Percentiles rank a stretch among this genome's conserved stretches.
phyloP scores from a whole-genome alignment of 192 early-diverging fungal species.

The Piromyces finnis region DNA sequence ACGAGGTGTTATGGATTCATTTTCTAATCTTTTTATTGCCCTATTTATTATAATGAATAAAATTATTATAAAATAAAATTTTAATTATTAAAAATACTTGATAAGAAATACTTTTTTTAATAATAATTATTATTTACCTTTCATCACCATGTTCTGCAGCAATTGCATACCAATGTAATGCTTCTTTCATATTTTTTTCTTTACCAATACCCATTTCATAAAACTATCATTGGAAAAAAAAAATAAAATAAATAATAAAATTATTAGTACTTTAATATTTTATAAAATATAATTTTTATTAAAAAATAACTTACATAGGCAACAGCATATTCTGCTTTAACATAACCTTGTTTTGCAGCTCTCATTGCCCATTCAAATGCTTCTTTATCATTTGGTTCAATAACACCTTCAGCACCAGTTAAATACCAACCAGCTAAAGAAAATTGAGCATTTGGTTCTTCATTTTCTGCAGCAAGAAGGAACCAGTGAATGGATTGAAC shows the following conservation, averaged over 20 bases:
- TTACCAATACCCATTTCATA: conserved; percentile 4
- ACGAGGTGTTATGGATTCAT: not conserved
- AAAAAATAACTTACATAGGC: not conserved
- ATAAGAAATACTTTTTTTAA: too few relatives aligned
- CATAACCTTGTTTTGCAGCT: conserved; percentile 1
- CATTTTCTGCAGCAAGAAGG: not conserved
- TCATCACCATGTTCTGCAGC: conserved; percentile 2
- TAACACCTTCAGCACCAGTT: conserved; percentile 1
- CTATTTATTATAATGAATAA: too few relatives aligned
- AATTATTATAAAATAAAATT: too few relatives aligned
- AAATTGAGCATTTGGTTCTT: not conserved
- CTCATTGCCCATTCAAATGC: conserved; percentile 1
- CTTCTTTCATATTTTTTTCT: not conserved
- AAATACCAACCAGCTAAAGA: conserved; percentile 3
- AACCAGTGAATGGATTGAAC: not conserved
- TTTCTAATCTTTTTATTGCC: not conserved
- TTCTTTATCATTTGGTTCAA: not conserved
- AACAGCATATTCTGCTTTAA: conserved; percentile 3
- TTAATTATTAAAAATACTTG: too few relatives aligned
- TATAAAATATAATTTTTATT: too few relatives aligned
- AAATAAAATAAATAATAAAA: not conserved
- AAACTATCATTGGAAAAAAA: not conserved
- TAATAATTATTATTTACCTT: not conserved
- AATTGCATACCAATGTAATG: not conserved
- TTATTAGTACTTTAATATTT: too few relatives aligned